Evolutionary conservation across 495 filamentous ascomycete species (phyloP), one percentile per base, ranked within the genome.

Genomic region (Stereocaulon alpinum): DNA sequence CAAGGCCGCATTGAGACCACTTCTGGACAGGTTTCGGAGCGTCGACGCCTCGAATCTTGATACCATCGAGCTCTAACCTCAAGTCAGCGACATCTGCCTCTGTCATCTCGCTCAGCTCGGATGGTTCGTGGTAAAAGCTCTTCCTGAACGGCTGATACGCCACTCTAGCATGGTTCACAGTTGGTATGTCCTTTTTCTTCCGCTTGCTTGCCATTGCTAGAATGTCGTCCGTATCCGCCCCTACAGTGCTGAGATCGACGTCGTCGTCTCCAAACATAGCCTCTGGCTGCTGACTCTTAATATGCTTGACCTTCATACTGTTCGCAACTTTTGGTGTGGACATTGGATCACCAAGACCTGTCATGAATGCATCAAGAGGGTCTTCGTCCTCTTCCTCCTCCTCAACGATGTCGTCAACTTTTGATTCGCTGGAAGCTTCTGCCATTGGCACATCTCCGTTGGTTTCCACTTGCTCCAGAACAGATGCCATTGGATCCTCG

Each of bases 291-390:
- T 84, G 79, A 37, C 71, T 61, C 56, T 76, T 80, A 27, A 71
- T 68, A 58, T 74, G 79, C 14, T 72, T 65, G 29, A 77, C 76
- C 22, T 70, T 80, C 9, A 72, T 69, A 3, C 70, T 73, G 20
- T 67, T 70, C 49, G 51, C 50, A 6, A 56, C 62, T 59, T 73
- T 74, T 58, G 72, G 74, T 6, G 69, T 67, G 7, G 72, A 76
- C 50, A 72, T 73, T 12, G 77, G 73, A 54, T 81, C 78, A n/a
- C 73, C 81, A 29, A 98, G 80, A 48, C 79, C 84, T 50, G 84
- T 85, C 93, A 99, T 97, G 73, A 91, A 99, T 11, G 91, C 92
- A 73, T 99, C 93, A 37, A 99, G 77, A 27, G 93, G 91, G 71
- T 99, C 93, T 55, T 89, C 24, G 24, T 24, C 71, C 22, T 95